Evolutionary conservation across 192 early-diverging fungal genomes (phyloP), one percentile per base, ranked within the genome.

Genomic region (Phycomyces nitens): DNA sequence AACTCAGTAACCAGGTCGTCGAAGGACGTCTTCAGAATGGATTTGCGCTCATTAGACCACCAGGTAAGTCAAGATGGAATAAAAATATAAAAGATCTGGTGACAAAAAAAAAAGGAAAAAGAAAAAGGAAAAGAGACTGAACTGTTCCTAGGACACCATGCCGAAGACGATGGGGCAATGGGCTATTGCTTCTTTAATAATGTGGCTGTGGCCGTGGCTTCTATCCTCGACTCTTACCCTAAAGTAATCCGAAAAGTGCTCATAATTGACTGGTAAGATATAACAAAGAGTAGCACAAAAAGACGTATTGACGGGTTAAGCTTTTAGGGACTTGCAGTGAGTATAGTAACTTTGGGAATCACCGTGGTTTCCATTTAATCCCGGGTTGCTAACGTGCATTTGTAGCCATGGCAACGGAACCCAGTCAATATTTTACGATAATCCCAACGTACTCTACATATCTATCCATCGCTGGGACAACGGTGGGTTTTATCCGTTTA

Each of bases 111-210:
- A 14, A 58, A 2, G 12, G 56, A 27, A 10, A 27, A 11, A 18
- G 18, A 6, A 59, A 47, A n/a, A 47, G 2, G 11, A 47, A 47
- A 14, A 47, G 2, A 7, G 44, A 3, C 10, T 23, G 22, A 1
- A 23, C 23, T 24, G 8, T 23, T 22, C 52, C 11, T 24, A 61
- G 73, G 90, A 16, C 90, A 92, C 74, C 90, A 92, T 65, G 90
- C 90, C 8, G 89, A 91, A 65, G 66, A 78, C 15, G 73, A 84
- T 65, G 79, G 81, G 49, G 81, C 74, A 6, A 83, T 83, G 84
- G 91, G 90, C 2, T 92, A 89, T 56, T 92, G 91, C 60, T 80
- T 88, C 49, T 87, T 80, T 66, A 92, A 92, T 68, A 92, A 92
- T 69, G 88, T 92, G 10, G 88, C 86, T 2, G 82, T 92, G 11